Evolutionary conservation across 257 asterid genomes (phyloP), one percentile per base, ranked within the genome.

Genomic region (Galeopsis tetrahit): DNA sequence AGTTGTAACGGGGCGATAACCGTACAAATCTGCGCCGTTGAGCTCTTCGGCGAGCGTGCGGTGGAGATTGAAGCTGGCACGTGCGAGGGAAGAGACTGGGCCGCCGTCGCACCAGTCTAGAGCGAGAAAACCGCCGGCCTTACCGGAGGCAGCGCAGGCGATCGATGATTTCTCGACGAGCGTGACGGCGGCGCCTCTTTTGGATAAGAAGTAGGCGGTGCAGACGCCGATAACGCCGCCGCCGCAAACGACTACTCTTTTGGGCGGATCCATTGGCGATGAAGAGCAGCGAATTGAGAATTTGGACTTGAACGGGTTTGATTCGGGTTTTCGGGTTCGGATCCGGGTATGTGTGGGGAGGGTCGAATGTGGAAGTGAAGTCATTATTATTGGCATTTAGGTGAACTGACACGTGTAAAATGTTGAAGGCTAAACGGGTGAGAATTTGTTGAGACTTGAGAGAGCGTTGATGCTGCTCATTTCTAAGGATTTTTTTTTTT

Each of bases 151-250:
- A 0, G 87, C 97, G 76, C 96, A 89, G 34, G 97, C 98, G 17
- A 93, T 79, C 31, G 98, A 88, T 4, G 97, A 89, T 81, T 93
- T 75, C 55, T 93, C 97, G 38, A 93, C 78, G 53, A 93, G 87
- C 1, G 97, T 93, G 39, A 93, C 96, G 63, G 82, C 40, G 73
- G 91, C 96, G 72, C 95, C 91, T 14, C 72, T 80, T 77, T 91
- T 83, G 53, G 97, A 85, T 28, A 89, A 32, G 84, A 89, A 93
- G 72, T 91, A 93, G 13, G 98, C 97, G 49, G 91, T 81, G 97
- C 96, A 89, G 5, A 86, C 96, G 31, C 98, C 98, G 84, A 93
- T 91, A 9, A 91, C 82, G 2, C 98, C 97, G 39, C 98, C 97
- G 82, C 97, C 98, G 89, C 97, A 91, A 13, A 93, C 96, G 57